A percentile compares a stretch with the other conserved stretches of the same genome.
Conservation (phyloP, 1,139 yeast genomes). For the Yarrowia galli region DNA sequence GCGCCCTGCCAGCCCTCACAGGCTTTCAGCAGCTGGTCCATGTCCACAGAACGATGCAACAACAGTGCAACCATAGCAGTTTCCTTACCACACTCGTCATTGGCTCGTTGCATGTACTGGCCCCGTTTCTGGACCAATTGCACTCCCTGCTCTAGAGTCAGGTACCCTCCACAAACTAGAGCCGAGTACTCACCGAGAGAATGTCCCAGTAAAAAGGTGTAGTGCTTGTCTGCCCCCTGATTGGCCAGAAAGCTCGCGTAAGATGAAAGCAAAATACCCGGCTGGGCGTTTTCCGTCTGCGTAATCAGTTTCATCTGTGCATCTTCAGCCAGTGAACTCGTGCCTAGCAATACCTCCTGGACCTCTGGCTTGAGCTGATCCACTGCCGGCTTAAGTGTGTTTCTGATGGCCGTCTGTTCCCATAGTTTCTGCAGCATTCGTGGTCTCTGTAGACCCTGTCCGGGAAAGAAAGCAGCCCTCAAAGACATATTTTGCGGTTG, state of each 20-base stretch:
- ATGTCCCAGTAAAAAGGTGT: constrained; percentile 22
- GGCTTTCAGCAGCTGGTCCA: background rate
- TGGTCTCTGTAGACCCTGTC: constrained; percentile 24
- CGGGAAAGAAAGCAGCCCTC: constrained; percentile 30
- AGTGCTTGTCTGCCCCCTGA: background rate
- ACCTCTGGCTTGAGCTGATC: constrained; percentile 5
- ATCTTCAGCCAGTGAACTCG: background rate
- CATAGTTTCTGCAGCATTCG: constrained; percentile 20
- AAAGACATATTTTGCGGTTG: background rate
- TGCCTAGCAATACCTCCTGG: background rate
- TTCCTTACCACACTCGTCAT: background rate
- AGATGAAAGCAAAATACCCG: constrained; percentile 11
- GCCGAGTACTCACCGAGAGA: constrained; percentile 37
- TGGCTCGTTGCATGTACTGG: constrained; percentile 18
- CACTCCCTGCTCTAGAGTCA: constrained; percentile 9
- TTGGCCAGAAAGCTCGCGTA: constrained; percentile 8
- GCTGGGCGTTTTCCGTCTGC: constrained; percentile 33
- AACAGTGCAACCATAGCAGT: constrained; percentile 21
- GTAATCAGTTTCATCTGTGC: constrained; percentile 15
- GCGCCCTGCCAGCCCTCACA: constrained; percentile 26
- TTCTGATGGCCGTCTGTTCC: background rate
- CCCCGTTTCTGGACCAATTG: constrained; percentile 22
- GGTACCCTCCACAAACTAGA: constrained; percentile 26
- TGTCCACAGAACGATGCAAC: background rate
- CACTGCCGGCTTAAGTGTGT: background rate